Conservation (phyloP, 2,329 filamentous ascomycete species). For the Hirsutella thompsonii region DNA sequence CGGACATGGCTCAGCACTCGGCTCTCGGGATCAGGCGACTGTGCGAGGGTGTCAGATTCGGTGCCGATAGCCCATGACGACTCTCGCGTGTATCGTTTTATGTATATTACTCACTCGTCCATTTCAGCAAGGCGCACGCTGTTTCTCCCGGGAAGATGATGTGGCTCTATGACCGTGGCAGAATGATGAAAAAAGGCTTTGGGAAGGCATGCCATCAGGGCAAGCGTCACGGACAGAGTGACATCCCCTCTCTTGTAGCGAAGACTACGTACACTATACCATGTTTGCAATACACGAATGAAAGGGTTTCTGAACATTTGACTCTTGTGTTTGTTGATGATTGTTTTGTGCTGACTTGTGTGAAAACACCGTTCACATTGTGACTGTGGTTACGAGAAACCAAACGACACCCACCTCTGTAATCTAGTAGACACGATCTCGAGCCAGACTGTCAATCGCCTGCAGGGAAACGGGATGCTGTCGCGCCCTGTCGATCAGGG, state of each 20-base stretch:
- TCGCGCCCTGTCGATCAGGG: background rate
- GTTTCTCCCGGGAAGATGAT: slow-evolving; percentile 8
- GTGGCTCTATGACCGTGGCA: slow-evolving; percentile 3
- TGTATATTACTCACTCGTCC: slow-evolving; percentile 18
- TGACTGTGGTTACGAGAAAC: too few relatives aligned
- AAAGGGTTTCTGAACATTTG: too few relatives aligned
- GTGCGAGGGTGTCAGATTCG: too few relatives aligned
- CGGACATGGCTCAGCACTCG: too few relatives aligned
- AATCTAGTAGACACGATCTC: too few relatives aligned
- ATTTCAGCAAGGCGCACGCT: slow-evolving; percentile 22
- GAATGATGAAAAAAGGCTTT: background rate
- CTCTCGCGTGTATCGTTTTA: slow-evolving; percentile 9
- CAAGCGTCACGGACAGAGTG: slow-evolving; percentile 15
- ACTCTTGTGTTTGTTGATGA: too few relatives aligned
- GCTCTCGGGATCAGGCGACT: too few relatives aligned
- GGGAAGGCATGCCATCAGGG: background rate
- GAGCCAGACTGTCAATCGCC: background rate
- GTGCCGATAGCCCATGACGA: too few relatives aligned
- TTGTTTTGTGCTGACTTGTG: too few relatives aligned
- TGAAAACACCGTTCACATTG: too few relatives aligned
- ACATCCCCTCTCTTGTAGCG: slow-evolving; percentile 27
- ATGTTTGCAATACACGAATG: background rate
- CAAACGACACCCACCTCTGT: too few relatives aligned
- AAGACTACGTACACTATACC: slow-evolving; percentile 5
- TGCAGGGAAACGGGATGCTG: background rate